Conservation (phyloP, 148 eudicot species). For the Heliosperma pusillum region DNA sequence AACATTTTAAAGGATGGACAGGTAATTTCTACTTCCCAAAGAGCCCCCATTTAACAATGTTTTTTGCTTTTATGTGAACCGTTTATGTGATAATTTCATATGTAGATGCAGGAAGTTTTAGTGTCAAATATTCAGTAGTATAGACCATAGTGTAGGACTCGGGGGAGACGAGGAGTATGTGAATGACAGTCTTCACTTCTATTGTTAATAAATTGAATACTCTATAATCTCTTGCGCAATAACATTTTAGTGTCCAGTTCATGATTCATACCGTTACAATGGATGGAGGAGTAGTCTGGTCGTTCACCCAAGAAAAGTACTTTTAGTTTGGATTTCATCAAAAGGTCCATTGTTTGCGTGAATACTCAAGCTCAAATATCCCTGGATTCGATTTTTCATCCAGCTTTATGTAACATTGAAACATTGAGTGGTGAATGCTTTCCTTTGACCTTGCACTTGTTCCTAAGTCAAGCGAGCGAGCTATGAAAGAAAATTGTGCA, state of each 20-base stretch:
- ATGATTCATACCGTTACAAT: background rate
- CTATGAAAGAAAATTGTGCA: background rate
- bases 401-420: background rate
- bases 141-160: background rate
- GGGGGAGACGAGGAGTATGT: slow-evolving; percentile 1
- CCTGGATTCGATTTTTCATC: background rate
- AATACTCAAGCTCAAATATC: background rate
- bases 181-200: background rate
- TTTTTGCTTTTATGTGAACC: background rate
- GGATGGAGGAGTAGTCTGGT: background rate
- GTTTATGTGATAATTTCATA: background rate
- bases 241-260: background rate
- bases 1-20: slow-evolving; percentile 60
- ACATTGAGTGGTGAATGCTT: background rate
- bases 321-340: background rate
- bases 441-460: background rate
- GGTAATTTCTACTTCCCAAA: slow-evolving; percentile 42
- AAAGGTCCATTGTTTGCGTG: background rate
- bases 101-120: background rate
- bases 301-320: background rate
- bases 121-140: background rate
- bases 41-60: background rate
- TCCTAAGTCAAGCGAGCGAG: background rate
- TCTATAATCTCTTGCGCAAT: background rate
- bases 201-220: background rate